Conservation (phyloP, 2,329 filamentous ascomycete genomes). For the Cladosporium cucumerinum region DNA sequence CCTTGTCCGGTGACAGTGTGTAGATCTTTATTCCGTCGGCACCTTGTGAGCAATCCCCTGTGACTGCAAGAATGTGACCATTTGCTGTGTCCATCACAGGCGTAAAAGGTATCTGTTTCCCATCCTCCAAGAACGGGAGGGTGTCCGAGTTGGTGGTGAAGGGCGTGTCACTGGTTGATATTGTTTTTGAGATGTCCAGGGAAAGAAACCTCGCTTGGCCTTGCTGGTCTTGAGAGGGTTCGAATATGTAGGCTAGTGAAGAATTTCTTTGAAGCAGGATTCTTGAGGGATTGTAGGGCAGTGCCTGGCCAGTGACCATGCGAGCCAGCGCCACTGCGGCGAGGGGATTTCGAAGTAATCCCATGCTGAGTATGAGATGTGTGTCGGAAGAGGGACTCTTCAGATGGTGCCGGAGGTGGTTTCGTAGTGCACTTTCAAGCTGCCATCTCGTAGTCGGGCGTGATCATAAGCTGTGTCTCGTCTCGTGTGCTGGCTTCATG, state of each 20-base stretch:
- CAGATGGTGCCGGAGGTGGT: background rate
- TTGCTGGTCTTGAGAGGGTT: constrained; percentile 48
- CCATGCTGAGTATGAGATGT: constrained; percentile 7
- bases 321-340: constrained; percentile 5
- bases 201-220: constrained; percentile 56
- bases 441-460: background rate
- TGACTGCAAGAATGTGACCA: constrained; percentile 69
- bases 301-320: constrained; percentile 26
- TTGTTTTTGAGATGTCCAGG: constrained; percentile 60
- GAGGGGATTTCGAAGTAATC: constrained; percentile 3
- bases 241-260: constrained; percentile 67
- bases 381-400: background rate
- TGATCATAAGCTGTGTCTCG: background rate
- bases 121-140: constrained; percentile 60
- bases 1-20: constrained; percentile 56
- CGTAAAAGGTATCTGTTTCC: constrained; percentile 58
- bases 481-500: background rate
- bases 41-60: constrained; percentile 65
- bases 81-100: constrained; percentile 60
- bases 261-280: constrained; percentile 57
- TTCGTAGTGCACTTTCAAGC: background rate
- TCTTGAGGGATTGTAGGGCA: constrained; percentile 76
- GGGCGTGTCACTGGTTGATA: constrained; percentile 48
- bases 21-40: constrained; percentile 59
- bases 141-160: constrained; percentile 51